Percentiles rank a stretch among this genome's conserved stretches.
These are phyloP conservation scores for Excoecaria agallocha DNA, from an alignment of 345 rosid species.

Conservation along the genomic window DNA sequence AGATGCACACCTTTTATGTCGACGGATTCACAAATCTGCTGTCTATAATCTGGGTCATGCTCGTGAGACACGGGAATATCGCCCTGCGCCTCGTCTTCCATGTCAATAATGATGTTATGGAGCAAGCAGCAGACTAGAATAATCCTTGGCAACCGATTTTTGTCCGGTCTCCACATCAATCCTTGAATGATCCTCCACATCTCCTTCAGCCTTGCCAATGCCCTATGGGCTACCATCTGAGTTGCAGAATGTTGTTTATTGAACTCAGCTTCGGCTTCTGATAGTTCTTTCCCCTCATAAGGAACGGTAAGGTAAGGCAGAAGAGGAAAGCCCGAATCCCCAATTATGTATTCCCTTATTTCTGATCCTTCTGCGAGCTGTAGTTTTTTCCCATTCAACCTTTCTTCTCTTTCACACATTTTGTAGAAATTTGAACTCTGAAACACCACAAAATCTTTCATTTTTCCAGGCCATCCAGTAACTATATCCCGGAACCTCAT, in stretches of 20 bases:
- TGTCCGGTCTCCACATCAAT: constrained; percentile 71
- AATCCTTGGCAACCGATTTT: constrained; percentile 55
- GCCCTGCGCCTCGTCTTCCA: constrained; percentile 45
- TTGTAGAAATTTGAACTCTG: constrained; percentile 43
- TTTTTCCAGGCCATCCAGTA: constrained; percentile 72
- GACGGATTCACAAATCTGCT: constrained; percentile 34
- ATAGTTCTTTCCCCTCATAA: constrained; percentile 41
- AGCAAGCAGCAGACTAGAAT: constrained; percentile 68
- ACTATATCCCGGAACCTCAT: constrained; percentile 62
- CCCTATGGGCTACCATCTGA: constrained; percentile 47
- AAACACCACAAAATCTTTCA: constrained; percentile 44
- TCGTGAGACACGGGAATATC: constrained; percentile 24
- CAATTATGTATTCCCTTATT: constrained; percentile 55
- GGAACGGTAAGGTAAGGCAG: constrained; percentile 59
- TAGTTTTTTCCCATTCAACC: constrained; percentile 43
- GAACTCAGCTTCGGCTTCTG: constrained; percentile 40
- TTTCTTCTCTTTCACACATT: constrained; percentile 47
- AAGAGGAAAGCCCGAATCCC: constrained; percentile 55
- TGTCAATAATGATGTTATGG: constrained; percentile 55
- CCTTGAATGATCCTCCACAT: constrained; percentile 58
- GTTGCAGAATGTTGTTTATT: constrained; percentile 41
- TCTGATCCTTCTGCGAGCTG: constrained; percentile 42
- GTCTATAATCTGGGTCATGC: constrained; percentile 48
- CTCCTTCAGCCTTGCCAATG: constrained; percentile 52
- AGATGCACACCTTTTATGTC: constrained; percentile 39